Percentiles rank a stretch among this genome's conserved stretches.
These are phyloP conservation scores for Syzygium grande DNA, from an alignment of 345 rosid genomes.

Conservation along the genomic window DNA sequence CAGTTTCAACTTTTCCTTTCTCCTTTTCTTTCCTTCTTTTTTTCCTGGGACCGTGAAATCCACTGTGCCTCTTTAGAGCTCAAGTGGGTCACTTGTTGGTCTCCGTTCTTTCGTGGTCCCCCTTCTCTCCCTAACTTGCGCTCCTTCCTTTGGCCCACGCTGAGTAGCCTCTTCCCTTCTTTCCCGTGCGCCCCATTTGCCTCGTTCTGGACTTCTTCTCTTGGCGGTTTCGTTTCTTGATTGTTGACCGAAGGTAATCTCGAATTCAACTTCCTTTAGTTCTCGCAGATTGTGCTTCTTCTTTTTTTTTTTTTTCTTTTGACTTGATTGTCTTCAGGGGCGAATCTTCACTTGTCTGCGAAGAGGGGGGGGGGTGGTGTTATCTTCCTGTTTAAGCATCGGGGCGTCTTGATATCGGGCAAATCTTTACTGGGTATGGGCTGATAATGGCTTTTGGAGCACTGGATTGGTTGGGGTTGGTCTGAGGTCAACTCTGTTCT, in stretches of 20 bases:
- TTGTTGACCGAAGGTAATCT: background rate
- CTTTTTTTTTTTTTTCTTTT: background rate
- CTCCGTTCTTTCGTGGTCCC: background rate
- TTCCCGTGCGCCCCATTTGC: background rate
- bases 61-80: background rate
- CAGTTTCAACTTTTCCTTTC: background rate
- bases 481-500: background rate
- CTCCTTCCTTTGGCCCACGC: background rate
- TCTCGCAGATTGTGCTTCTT: background rate
- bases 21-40: too few relatives aligned
- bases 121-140: background rate
- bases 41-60: background rate
- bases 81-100: constrained; percentile 1
- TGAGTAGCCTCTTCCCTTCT: background rate
- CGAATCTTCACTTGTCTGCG: background rate
- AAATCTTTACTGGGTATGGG: constrained; percentile 22
- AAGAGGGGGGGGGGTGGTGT: background rate
- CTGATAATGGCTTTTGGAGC: constrained; percentile 6
- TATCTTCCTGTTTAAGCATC: background rate
- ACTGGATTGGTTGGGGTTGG: constrained; percentile 9
- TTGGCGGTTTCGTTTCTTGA: background rate
- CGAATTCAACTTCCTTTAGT: background rate
- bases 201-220: background rate
- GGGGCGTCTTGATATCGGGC: constrained; percentile 14
- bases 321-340: background rate